A percentile compares a stretch with the other conserved stretches of the same genome.
Conservation (phyloP, 495 filamentous ascomycete species). For the Cladorrhinum samala region DNA sequence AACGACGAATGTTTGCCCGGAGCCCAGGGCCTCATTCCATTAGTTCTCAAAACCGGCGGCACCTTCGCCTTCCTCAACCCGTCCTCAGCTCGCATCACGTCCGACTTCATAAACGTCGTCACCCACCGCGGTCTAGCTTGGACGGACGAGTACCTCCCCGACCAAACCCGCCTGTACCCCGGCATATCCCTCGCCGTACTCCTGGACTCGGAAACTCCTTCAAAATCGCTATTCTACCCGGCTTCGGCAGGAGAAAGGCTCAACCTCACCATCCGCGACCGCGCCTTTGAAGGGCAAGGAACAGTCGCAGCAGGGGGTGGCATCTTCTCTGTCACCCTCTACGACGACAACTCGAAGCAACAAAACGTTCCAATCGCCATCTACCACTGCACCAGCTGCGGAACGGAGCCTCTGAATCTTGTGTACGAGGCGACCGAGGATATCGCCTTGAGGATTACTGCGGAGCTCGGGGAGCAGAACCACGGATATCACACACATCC, state of each 20-base stretch:
- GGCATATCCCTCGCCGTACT: conserved; percentile 14
- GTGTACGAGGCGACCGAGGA: conserved; percentile 1
- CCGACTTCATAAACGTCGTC: conserved; percentile 14
- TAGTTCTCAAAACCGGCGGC: conserved; percentile 17
- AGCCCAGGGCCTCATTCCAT: conserved; percentile 13
- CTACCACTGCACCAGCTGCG: conserved; percentile 7
- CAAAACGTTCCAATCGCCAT: not conserved
- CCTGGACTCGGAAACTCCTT: conserved; percentile 3
- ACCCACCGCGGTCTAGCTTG: conserved; percentile 12
- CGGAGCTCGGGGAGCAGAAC: conserved; percentile 5
- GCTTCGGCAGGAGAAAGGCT: conserved; percentile 7
- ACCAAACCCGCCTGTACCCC: conserved; percentile 9
- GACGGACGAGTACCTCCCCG: conserved; percentile 5
- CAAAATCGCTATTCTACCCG: conserved; percentile 13
- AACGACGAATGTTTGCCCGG: conserved; percentile 8
- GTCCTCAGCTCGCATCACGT: not conserved
- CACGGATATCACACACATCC: not conserved
- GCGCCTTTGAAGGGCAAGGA: not conserved
- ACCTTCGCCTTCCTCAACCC: conserved; percentile 12
- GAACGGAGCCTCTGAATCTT: conserved; percentile 8
- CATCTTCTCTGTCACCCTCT: conserved; percentile 7
- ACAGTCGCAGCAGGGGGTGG: not conserved
- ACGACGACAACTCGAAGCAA: not conserved
- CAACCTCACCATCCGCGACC: conserved; percentile 15
- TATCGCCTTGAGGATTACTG: conserved; percentile 4